Conservation (phyloP, 2,329 filamentous ascomycete genomes). For the Aspergillus pseudoterreus region DNA sequence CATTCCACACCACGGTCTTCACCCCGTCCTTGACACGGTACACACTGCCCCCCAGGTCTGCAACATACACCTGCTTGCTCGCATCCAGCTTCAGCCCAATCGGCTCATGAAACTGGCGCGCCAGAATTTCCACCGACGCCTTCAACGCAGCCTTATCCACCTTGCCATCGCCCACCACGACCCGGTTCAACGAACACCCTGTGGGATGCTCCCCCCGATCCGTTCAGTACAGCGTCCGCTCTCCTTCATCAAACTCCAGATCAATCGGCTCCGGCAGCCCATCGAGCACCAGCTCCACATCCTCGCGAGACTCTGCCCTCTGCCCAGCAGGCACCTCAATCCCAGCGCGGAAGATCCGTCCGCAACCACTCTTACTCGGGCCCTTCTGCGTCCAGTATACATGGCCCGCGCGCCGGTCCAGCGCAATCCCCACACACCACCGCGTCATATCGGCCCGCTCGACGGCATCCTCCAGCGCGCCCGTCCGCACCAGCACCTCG, state of each 20-base stretch:
- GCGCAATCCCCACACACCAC: conserved; percentile 57
- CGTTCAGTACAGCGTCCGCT: conserved; percentile 54
- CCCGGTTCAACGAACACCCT: conserved; percentile 53
- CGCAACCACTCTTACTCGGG: conserved; percentile 47
- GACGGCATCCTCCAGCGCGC: conserved; percentile 19
- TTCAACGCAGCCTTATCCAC: background rate
- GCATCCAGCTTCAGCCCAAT: conserved; percentile 24
- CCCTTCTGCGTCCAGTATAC: conserved; percentile 64
- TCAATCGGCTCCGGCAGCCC: conserved; percentile 56
- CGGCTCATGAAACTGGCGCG: conserved; percentile 22
- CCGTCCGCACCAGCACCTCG: conserved; percentile 39
- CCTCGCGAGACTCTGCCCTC: conserved; percentile 33
- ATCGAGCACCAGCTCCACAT: conserved; percentile 44
- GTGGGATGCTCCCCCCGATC: conserved; percentile 56
- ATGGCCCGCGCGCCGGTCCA: conserved; percentile 42
- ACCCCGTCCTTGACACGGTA: conserved; percentile 20
- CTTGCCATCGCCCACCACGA: conserved; percentile 14
- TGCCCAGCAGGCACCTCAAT: conserved; percentile 38
- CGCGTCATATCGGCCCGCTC: conserved; percentile 27
- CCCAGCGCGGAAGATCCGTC: conserved; percentile 53
- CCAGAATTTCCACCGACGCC: conserved; percentile 12
- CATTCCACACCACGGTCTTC: conserved; percentile 16
- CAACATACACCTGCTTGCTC: conserved; percentile 19
- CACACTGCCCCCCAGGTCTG: conserved; percentile 22
- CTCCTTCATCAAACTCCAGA: conserved; percentile 49